phyloP scores from a whole-genome alignment of 2,329 filamentous ascomycete species.

The Diaporthe australafricana region DNA sequence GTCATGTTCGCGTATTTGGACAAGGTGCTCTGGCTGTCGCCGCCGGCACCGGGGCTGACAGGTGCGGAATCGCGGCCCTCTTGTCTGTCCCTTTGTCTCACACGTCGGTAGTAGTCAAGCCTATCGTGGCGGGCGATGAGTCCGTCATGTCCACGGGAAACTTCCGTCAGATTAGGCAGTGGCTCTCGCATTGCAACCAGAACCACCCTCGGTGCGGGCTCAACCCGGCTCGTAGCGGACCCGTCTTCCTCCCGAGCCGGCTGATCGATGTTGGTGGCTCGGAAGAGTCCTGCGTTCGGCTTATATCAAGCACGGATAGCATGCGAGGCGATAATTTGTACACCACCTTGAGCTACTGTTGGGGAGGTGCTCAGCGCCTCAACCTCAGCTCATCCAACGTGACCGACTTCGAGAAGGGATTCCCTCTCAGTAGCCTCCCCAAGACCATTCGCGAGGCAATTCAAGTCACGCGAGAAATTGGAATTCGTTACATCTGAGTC shows the following conservation, averaged over 20 bases:
- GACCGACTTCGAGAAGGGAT: background rate
- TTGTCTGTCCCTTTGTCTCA: background rate
- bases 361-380: background rate
- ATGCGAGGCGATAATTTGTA: background rate
- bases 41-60: background rate
- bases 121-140: background rate
- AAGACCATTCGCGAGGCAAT: background rate
- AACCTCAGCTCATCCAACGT: background rate
- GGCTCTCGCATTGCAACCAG: background rate
- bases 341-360: background rate
- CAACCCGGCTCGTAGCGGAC: no score
- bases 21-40: background rate
- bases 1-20: background rate
- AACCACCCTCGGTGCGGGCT: background rate
- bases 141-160: background rate
- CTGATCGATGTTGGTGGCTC: background rate
- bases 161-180: background rate
- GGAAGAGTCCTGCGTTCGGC: background rate
- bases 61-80: background rate
- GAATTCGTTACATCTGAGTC: constrained; percentile 21
- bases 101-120: background rate
- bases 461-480: background rate
- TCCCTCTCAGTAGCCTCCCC: background rate
- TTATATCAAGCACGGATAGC: background rate
- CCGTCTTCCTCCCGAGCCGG: background rate